Evolutionary conservation across 1,284 basidiomycete species (phyloP).

Genomic region (Abortiporus biennis): DNA sequence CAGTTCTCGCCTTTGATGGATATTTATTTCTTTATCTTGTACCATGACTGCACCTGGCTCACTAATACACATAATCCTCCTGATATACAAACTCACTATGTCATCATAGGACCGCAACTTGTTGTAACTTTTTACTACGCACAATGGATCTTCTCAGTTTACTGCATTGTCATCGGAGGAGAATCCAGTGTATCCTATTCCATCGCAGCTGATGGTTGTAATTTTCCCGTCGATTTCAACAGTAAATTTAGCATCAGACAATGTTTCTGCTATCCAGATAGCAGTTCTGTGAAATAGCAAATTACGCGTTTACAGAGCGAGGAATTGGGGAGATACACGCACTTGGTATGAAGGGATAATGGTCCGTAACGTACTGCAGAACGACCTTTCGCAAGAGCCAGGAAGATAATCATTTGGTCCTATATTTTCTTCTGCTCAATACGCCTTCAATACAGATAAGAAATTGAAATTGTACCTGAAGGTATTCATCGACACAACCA

Average conservation of each 20-base stretch:
- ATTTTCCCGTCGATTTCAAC: constrained; percentile 33
- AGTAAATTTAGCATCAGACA: constrained; percentile 58
- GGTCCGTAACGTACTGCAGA: constrained; percentile 51
- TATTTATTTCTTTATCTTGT: too few species aligned
- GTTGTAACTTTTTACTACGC: too few species aligned
- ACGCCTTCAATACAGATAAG: background rate
- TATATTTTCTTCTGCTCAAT: constrained; percentile 24
- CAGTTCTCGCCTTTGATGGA: too few species aligned
- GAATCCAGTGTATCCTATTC: constrained; percentile 37
- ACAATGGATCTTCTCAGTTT: too few species aligned
- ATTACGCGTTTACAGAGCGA: constrained; percentile 7
- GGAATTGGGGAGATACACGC: constrained; percentile 11
- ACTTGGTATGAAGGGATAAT: constrained; percentile 63
- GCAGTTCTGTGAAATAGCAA: constrained; percentile 44
- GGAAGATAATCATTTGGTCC: constrained; percentile 72
- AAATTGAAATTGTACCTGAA: constrained; percentile 33
- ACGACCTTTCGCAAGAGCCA: constrained; percentile 59
- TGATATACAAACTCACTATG: too few species aligned
- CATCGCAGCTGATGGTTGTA: constrained; percentile 42
- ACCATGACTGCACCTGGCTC: too few species aligned
- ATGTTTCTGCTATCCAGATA: constrained; percentile 61
- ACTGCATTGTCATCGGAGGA: background rate
- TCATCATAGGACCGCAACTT: too few species aligned
- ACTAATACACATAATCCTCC: too few species aligned
- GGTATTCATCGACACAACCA: constrained; percentile 63